Conservation (phyloP, 441 rosid genomes). For the Syzygium malaccense region DNA sequence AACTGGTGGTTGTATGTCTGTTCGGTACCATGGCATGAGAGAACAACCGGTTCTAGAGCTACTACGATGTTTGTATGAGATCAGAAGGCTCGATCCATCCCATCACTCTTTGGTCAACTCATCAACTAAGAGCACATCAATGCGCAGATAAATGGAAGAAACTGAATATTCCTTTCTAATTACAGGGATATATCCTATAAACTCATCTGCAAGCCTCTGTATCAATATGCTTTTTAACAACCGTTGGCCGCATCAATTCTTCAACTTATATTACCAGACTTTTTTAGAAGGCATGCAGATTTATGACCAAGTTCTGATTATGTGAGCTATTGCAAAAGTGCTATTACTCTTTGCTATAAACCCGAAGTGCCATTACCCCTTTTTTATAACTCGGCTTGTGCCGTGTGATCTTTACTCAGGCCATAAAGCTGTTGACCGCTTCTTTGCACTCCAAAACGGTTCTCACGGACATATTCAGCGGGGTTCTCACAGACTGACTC, state of each 20-base stretch:
- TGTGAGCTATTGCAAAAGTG: too few relatives aligned
- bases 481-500: not conserved
- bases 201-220: too few relatives aligned
- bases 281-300: too few relatives aligned
- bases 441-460: slow-evolving; percentile 13
- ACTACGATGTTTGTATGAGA: not conserved
- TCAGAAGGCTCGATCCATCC: not conserved
- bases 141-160: not conserved
- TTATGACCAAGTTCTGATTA: too few relatives aligned
- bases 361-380: too few relatives aligned
- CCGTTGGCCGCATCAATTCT: too few relatives aligned
- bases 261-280: too few relatives aligned
- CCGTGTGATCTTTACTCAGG: not conserved
- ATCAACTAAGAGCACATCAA: not conserved
- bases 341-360: too few relatives aligned
- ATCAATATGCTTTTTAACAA: too few relatives aligned
- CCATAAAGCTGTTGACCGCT: slow-evolving; percentile 15
- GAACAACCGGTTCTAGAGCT: not conserved
- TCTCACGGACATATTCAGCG: slow-evolving; percentile 4
- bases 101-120: not conserved
- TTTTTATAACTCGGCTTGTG: not conserved
- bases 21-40: not conserved
- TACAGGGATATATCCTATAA: not conserved
- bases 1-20: not conserved
- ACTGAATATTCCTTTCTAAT: too few relatives aligned